These are phyloP conservation scores for Pelargonium fulgidum DNA, from an alignment of 441 rosid species.

Conservation along the genomic window DNA sequence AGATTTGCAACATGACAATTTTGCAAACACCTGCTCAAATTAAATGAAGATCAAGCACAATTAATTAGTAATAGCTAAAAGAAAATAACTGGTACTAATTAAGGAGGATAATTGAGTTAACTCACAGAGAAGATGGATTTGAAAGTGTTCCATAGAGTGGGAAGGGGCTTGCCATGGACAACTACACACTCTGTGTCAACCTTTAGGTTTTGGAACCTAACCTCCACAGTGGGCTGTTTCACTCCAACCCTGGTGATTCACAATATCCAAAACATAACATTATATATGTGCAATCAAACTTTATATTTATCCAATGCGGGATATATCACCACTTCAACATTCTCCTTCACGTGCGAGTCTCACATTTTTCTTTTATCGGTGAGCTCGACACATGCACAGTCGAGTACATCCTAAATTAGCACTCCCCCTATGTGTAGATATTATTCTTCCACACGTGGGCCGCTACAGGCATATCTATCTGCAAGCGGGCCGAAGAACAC, in stretches of 20 bases:
- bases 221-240: slow-evolving; percentile 43
- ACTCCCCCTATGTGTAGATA: too few species aligned
- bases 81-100: background rate
- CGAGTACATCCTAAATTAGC: too few species aligned
- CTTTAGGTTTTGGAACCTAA: slow-evolving; percentile 36
- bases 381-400: too few species aligned
- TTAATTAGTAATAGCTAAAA: background rate
- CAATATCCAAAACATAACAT: too few species aligned
- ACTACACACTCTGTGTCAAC: slow-evolving; percentile 48
- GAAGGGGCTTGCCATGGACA: slow-evolving; percentile 47
- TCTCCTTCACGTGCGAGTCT: too few species aligned
- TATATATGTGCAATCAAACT: too few species aligned
- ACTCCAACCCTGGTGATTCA: slow-evolving; percentile 34
- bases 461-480: too few species aligned
- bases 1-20: slow-evolving; percentile 18
- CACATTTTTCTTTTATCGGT: too few species aligned
- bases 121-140: slow-evolving; percentile 32
- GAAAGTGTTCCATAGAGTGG: slow-evolving; percentile 48
- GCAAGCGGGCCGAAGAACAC: too few species aligned
- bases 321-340: too few species aligned
- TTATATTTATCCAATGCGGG: too few species aligned
- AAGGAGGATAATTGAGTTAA: background rate
- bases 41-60: slow-evolving; percentile 3
- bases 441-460: too few species aligned
- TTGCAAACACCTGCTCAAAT: slow-evolving; percentile 24